A percentile compares a stretch with the other conserved stretches of the same genome.
phyloP scores from a whole-genome alignment of 441 rosid species.

The Hura crepitans region DNA sequence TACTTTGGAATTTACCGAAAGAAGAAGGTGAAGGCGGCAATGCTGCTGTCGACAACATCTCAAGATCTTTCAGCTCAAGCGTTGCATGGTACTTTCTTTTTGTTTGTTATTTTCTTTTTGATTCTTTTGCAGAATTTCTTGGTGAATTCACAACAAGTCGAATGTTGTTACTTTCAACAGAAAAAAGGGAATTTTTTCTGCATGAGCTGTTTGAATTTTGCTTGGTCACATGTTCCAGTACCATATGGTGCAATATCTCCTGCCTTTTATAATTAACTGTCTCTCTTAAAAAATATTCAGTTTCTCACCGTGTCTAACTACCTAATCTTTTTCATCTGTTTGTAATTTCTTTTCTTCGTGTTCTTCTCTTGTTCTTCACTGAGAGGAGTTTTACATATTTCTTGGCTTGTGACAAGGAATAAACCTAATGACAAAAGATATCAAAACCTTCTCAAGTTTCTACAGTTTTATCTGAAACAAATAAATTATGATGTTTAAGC shows the following conservation, averaged over 20 bases:
- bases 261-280: background rate
- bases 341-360: too few species aligned
- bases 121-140: conserved; percentile 1
- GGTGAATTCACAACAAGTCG: conserved; percentile 9
- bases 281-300: background rate
- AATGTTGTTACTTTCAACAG: background rate
- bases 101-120: background rate
- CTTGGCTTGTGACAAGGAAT: background rate
- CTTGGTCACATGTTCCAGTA: background rate
- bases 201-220: conserved; percentile 7
- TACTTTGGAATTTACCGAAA: conserved; percentile 32
- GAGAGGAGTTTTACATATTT: background rate
- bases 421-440: background rate
- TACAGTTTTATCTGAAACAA: background rate
- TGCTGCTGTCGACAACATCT: conserved; percentile 27
- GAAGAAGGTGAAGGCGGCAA: conserved; percentile 36
- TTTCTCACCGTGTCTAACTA: background rate
- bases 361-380: too few species aligned
- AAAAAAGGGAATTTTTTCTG: background rate
- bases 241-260: background rate
- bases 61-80: conserved; percentile 27
- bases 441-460: background rate
- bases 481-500: background rate
- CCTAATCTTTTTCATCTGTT: background rate
- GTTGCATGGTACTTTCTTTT: conserved; percentile 23